Evolutionary conservation across 345 rosid species (phyloP), one percentile per base, ranked within the genome.

Genomic region (Crucihimalaya himalaica): DNA sequence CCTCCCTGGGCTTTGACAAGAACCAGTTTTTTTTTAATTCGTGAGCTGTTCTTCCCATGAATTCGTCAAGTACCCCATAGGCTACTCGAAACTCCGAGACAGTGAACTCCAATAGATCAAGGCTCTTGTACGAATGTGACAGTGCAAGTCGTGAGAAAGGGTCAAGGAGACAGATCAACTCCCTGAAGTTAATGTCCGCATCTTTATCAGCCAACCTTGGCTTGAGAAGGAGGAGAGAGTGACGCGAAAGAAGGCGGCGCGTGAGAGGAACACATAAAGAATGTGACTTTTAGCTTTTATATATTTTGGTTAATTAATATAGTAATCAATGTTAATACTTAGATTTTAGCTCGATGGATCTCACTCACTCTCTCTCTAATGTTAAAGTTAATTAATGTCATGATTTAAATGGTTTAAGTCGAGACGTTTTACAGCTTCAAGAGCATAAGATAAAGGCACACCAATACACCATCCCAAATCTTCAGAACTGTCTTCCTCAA

Each of bases 401-500:
- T 1, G 0, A 31, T 29, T 23, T 35, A 60, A 9, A 34, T 59
- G 66, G 15, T 48, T 25, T 7, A 8, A n/a, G 15, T 59, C 37
- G 19, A 71, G 20, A 71, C 59, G 18, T 50, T 71, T 35, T 16
- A 48, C 28, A 21, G 68, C 68, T 71, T 59, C 60, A 35, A 13
- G 7, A 37, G 40, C 42, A 40, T 60, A 39, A 18, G 29, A 61
- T 60, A 37, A 50, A 50, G 78, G 31, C 55, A 21, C 2, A 21
- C 23, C 23, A 21, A 21, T 21, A 83, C 47, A 10, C 78, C 40
- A 27, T 80, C 73, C 28, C 28, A 3, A 25, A 25, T 25, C 2
- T 25, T 25, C 28, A 25, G 28, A 25, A 25, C 28, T 79, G 28
- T 48, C 55, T 46, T 72, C 62, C 39, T 66, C 81, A 48, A 59